phyloP scores from a whole-genome alignment of 2,329 filamentous ascomycete species.

The Fusarium torreyae region DNA sequence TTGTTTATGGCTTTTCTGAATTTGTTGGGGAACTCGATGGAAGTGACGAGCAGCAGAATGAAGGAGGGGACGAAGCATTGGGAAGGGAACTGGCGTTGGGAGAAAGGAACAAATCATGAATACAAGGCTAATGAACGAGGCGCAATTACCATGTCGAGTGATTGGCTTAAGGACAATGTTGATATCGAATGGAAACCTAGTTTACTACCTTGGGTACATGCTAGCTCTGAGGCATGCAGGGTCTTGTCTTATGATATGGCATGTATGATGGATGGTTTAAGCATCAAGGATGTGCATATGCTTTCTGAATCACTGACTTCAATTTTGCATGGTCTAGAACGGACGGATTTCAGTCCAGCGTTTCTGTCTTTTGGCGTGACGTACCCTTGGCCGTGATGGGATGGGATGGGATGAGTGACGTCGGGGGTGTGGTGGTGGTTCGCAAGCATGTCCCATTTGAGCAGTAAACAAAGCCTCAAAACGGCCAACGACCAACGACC shows the following conservation, averaged over 20 bases:
- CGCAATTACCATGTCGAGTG: conserved; percentile 1
- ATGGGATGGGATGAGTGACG: background rate
- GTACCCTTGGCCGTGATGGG: background rate
- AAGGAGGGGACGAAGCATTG: conserved; percentile 14
- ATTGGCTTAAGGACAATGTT: conserved; percentile 10
- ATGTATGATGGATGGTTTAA: background rate
- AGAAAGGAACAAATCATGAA: conserved; percentile 14
- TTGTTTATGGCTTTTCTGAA: conserved; percentile 9
- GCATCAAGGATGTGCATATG: background rate
- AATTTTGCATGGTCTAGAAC: conserved; percentile 6
- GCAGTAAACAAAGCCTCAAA: conserved; percentile 9
- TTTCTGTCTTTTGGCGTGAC: conserved; percentile 9
- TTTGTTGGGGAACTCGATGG: conserved; percentile 1
- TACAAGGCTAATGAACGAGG: conserved; percentile 17
- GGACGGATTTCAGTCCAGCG: background rate
- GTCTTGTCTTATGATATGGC: background rate
- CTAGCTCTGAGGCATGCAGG: background rate
- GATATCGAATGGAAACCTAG: conserved; percentile 4
- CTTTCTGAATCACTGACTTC: background rate
- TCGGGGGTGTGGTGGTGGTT: conserved; percentile 6
- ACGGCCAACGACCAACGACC: background rate
- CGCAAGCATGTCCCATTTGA: conserved; percentile 28
- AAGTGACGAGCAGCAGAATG: background rate
- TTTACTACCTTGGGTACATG: conserved; percentile 1
- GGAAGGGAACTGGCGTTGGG: conserved; percentile 32